Base-by-base conservation (phyloP, 257 asterid species). In the Echium plantagineum region DNA sequence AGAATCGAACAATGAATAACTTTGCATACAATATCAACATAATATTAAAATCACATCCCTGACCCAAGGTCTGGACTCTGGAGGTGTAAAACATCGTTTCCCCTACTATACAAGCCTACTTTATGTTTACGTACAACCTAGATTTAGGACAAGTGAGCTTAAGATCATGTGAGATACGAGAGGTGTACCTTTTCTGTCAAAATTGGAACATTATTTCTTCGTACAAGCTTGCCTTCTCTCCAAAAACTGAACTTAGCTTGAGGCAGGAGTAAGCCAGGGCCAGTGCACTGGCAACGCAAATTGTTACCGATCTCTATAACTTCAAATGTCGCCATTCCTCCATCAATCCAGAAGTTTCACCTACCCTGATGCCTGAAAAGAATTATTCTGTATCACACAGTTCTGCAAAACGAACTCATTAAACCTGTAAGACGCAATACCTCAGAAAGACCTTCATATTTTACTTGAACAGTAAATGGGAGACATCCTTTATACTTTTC, bases 291-390 rank as follows among this genome's bases (percentile, higher is more conserved):
- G 75, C 95, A 81, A 15, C 85, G 75, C 74, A 85, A 71, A 71
- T 80, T 90, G 21, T 77, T 75, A 54, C 94, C 96, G n/a, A 80
- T 89, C 46, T 85, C 89, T 0, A 77, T 60, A 57, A 89, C 94
- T 69, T 85, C 78, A 59, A 89, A 89, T 5, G 85, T 85, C 9
- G 89, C 87, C 94, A 89, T 89, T 72, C 96, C 96, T 65, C 95
- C 96, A 68, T 88, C 96, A 63, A 85, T 72, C n/a, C 24, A 88
- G 90, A 55, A 88, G 68, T 57, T 85, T 88, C 96, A 38, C 95
- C 95, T 60, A 78, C 64, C 17, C 78, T 71, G 64, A 88, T 76
- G 59, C 90, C 96, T 88, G 49, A 56, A 72, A 18, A 32, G 61
- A 15, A 26, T 31, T 22, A 52, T 55, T 47, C 55, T 28, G 30